A percentile compares a stretch with the other conserved stretches of the same genome.
These are phyloP conservation scores for Monascus purpureus DNA, from an alignment of 495 filamentous ascomycete genomes.

Conservation along the genomic window DNA sequence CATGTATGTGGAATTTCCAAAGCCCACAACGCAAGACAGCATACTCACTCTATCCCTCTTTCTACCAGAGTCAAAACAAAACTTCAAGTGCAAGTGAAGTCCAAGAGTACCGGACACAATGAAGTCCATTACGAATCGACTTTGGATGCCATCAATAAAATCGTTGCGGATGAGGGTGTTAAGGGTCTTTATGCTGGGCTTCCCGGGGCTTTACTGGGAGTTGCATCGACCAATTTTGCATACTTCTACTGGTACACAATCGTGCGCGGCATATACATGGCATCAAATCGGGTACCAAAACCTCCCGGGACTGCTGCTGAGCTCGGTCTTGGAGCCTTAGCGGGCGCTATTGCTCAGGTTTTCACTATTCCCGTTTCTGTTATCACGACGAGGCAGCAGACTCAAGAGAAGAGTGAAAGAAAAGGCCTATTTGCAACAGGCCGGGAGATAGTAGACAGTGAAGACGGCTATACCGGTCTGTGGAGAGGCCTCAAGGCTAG, in stretches of 20 bases:
- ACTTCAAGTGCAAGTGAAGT: slow-evolving; percentile 88
- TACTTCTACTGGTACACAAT: slow-evolving; percentile 99
- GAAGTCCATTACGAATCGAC: slow-evolving; percentile 69
- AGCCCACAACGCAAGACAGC: slow-evolving; percentile 2
- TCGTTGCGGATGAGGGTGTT: slow-evolving; percentile 68
- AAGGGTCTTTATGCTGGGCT: slow-evolving; percentile 82
- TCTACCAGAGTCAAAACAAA: slow-evolving; percentile 80
- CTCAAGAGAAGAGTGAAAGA: slow-evolving; percentile 65
- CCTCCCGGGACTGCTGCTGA: slow-evolving; percentile 75
- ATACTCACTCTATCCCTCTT: not conserved
- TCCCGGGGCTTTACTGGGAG: slow-evolving; percentile 70
- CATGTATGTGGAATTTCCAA: slow-evolving; percentile 48
- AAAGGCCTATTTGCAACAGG: slow-evolving; percentile 85
- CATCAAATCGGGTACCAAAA: slow-evolving; percentile 42
- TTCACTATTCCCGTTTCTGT: slow-evolving; percentile 96
- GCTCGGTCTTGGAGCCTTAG: slow-evolving; percentile 72
- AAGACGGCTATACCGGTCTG: slow-evolving; percentile 79
- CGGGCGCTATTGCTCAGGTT: slow-evolving; percentile 83
- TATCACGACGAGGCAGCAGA: slow-evolving; percentile 91
- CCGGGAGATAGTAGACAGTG: slow-evolving; percentile 72
- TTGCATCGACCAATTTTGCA: slow-evolving; percentile 95
- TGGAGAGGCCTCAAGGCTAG: slow-evolving; percentile 96
- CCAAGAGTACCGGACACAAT: slow-evolving; percentile 25
- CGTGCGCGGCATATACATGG: slow-evolving; percentile 70
- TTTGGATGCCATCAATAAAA: slow-evolving; percentile 76